phyloP scores from a whole-genome alignment of 345 rosid species.

The Gynandropsis gynandra region DNA sequence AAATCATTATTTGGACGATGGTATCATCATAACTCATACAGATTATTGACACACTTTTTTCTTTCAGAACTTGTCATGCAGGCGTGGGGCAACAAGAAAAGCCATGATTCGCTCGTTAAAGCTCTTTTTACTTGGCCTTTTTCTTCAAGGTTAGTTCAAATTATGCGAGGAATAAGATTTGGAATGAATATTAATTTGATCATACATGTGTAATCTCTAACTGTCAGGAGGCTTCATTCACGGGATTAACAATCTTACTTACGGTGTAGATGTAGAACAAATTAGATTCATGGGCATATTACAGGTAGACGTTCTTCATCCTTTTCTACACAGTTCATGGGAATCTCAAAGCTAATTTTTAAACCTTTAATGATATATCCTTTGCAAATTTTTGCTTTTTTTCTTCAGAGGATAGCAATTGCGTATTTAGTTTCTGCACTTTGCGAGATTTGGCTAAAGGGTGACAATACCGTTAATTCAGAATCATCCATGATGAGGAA shows the following conservation, averaged over 20 bases:
- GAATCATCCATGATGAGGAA: constrained; percentile 36
- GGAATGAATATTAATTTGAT: neutral
- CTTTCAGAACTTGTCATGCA: constrained; percentile 48
- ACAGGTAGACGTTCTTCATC: constrained; percentile 42
- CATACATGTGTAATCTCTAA: neutral
- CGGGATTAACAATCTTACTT: constrained; percentile 49
- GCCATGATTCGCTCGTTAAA: constrained; percentile 50
- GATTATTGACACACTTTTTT: constrained; percentile 11
- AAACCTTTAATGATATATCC: too few species aligned
- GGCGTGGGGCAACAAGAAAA: constrained; percentile 55
- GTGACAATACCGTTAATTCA: constrained; percentile 36
- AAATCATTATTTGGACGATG: neutral
- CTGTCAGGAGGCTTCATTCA: constrained; percentile 75
- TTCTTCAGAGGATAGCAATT: constrained; percentile 66
- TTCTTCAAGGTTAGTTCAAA: constrained; percentile 62
- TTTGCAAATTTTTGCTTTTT: constrained; percentile 7
- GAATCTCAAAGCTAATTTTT: too few species aligned
- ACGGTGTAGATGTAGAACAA: constrained; percentile 50
- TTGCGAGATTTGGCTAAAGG: constrained; percentile 86
- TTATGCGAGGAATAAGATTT: neutral
- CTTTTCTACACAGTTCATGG: neutral
- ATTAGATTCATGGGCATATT: constrained; percentile 75
- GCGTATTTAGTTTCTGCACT: constrained; percentile 60
- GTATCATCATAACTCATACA: too few species aligned
- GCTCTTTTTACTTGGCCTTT: constrained; percentile 54